Conservation (phyloP, 2,329 filamentous ascomycete species). For the Didymella sp. region DNA sequence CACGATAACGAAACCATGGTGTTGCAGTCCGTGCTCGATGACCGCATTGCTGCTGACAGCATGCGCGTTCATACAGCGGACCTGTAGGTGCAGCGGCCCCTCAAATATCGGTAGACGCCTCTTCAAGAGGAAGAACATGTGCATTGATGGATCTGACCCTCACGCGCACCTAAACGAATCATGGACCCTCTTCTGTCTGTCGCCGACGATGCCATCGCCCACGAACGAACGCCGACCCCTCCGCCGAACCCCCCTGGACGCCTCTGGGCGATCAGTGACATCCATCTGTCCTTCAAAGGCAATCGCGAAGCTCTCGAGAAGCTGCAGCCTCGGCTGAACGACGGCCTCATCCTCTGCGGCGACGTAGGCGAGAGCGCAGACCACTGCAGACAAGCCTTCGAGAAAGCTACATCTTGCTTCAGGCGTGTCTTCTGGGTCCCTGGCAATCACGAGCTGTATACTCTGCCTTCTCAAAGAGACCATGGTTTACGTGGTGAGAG, state of each 20-base stretch:
- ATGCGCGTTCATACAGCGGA: conserved; percentile 2
- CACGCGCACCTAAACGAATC: background rate
- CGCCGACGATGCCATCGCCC: conserved; percentile 21
- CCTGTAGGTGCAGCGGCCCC: conserved; percentile 1
- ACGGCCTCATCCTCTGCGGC: conserved; percentile 56
- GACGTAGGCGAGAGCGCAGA: conserved; percentile 50
- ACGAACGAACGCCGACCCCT: conserved; percentile 8
- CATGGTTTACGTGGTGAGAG: conserved; percentile 55
- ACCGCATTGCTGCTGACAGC: conserved; percentile 17
- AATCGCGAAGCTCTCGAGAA: conserved; percentile 55
- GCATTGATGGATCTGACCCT: background rate
- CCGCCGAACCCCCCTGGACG: conserved; percentile 26
- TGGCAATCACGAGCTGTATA: conserved; percentile 66
- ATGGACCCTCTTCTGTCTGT: conserved; percentile 38
- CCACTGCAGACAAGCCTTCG: conserved; percentile 47
- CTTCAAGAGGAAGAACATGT: background rate
- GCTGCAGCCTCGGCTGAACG: conserved; percentile 50
- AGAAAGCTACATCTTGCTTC: conserved; percentile 52
- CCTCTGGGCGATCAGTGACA: conserved; percentile 57
- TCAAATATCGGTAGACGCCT: background rate
- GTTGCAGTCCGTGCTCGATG: conserved; percentile 22
- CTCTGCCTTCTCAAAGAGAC: conserved; percentile 52
- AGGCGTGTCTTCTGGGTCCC: conserved; percentile 63
- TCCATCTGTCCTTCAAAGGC: conserved; percentile 56
- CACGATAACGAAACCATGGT: conserved; percentile 9